Evolutionary conservation across 139 green algal species (phyloP), one percentile per base, ranked within the genome.

Genomic region (Cymbomonas tetramitiformis): DNA sequence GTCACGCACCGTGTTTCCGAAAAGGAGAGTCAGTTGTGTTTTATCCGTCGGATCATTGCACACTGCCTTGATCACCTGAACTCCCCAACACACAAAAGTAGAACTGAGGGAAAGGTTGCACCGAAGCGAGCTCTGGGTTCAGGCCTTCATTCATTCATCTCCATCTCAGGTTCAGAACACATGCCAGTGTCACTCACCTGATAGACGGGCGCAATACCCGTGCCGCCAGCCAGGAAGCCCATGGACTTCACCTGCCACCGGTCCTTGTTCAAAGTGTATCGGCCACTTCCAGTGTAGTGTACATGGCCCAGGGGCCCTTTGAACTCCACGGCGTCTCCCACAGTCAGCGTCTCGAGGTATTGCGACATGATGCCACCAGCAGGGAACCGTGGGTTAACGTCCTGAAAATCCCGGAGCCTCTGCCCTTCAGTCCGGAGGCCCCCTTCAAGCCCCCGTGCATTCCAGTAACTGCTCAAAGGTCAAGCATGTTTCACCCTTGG

Each of bases 251-350:
- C 30, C 23, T 36, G 34, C 1, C 39, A 23, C 30, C 2, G 56
- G 0, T 56, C 40, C 1, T 54, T 56, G 19, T 69, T 36, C 18
- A 71, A 50, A 18, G 24, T 62, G 1, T 60, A 54, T 26, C 44
- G 51, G 1, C 46, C 46, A 25, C 49, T 9, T 2, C 57, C 57
- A 0, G 39, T 4, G 69, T 94, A 96, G 8, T 76, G 44, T 28
- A 95, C 84, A 62, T 95, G 81, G 3, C 88, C 88, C 8, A 93
- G 46, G 0, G 88, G 88, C 0, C 88, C 88, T 76, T 94, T 94
- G 33, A 88, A 75, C 30, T 93, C 77, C 6, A 96, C 77, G 4
- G 4, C 65, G 73, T 93, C 86, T 0, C 87, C 87, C 2, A 94
- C 64, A 0, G 64, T 64, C 49, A 95, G 55, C 4, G 8, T 55